A percentile compares a stretch with the other conserved stretches of the same genome.
These are phyloP conservation scores for Plasmodium billcollinsi DNA, from an alignment of 169 alveolate species.

Conservation along the genomic window DNA sequence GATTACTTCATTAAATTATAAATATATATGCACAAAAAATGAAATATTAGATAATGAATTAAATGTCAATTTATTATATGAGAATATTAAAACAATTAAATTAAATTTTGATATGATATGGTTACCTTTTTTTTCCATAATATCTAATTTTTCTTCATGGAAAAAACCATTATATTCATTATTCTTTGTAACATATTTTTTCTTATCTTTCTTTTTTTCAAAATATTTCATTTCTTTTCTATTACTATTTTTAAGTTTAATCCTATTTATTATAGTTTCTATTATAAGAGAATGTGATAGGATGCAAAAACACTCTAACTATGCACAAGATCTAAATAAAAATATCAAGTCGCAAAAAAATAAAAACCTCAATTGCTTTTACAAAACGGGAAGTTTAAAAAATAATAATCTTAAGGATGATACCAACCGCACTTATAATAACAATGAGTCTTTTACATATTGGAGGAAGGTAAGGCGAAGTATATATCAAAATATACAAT, in stretches of 20 bases:
- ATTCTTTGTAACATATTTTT: conserved; percentile 55
- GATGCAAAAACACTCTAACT: not conserved
- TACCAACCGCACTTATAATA: not conserved
- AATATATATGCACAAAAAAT: conserved; percentile 7
- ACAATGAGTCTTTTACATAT: not conserved
- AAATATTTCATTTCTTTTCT: conserved; percentile 73
- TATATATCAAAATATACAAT: too few species aligned
- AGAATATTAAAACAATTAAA: conserved; percentile 51
- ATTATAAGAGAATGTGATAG: conserved; percentile 65
- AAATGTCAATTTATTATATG: conserved; percentile 61
- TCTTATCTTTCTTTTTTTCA: conserved; percentile 47
- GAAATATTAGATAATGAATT: conserved; percentile 67
- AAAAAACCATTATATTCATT: conserved; percentile 68
- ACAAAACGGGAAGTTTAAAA: not conserved
- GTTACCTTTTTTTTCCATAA: conserved; percentile 70
- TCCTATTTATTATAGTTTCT: conserved; percentile 63
- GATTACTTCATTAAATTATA: conserved; percentile 51
- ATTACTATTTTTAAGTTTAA: conserved; percentile 56
- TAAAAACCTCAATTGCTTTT: too few species aligned
- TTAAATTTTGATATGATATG: conserved; percentile 54
- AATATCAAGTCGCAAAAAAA: not conserved
- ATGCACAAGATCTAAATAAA: too few species aligned
- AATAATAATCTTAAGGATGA: conserved; percentile 12
- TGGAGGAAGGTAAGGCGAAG: not conserved
- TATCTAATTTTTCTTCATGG: conserved; percentile 72